Percentiles rank a stretch among this genome's conserved stretches.
Evolutionary conservation across 768 basidiomycete genomes (phyloP).

Genomic region (Ephemerocybe angulata): DNA sequence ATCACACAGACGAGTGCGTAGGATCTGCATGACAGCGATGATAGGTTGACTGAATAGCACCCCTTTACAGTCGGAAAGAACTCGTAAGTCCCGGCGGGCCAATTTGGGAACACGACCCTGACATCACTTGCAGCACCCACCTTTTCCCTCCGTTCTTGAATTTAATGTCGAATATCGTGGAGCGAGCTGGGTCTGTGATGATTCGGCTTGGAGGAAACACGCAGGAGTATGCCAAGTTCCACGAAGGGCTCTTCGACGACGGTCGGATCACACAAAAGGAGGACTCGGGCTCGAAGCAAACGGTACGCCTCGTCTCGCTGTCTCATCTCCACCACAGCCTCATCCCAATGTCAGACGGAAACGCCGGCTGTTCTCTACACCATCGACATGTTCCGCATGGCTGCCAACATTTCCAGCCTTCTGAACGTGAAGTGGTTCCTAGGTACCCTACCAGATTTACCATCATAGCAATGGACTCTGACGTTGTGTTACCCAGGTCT

Average conservation of each 20-base stretch:
- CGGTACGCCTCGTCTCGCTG: slow-evolving; percentile 28
- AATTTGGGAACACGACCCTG: background rate
- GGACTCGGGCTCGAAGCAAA: slow-evolving; percentile 28
- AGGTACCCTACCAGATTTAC: slow-evolving; percentile 12
- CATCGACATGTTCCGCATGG: slow-evolving; percentile 60
- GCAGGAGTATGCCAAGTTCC: slow-evolving; percentile 62
- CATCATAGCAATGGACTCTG: background rate
- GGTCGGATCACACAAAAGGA: slow-evolving; percentile 43
- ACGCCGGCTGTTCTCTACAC: slow-evolving; percentile 70
- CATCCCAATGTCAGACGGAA: slow-evolving; percentile 41
- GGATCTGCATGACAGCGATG: too few species aligned
- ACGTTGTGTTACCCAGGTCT: slow-evolving; percentile 26
- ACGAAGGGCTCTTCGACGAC: slow-evolving; percentile 36
- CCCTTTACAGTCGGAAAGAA: slow-evolving; percentile 43
- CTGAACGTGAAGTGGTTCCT: slow-evolving; percentile 67
- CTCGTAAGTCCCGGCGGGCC: slow-evolving; percentile 22
- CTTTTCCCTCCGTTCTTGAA: slow-evolving; percentile 64
- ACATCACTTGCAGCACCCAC: background rate
- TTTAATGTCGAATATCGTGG: slow-evolving; percentile 66
- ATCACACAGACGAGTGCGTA: slow-evolving; percentile 52
- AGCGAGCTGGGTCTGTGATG: slow-evolving; percentile 57
- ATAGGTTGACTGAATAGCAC: too few species aligned
- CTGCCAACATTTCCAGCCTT: slow-evolving; percentile 58
- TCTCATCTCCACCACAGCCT: background rate
- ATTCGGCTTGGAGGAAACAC: slow-evolving; percentile 81